Conservation (phyloP, 768 basidiomycete species). For the Auricularia cornea region DNA sequence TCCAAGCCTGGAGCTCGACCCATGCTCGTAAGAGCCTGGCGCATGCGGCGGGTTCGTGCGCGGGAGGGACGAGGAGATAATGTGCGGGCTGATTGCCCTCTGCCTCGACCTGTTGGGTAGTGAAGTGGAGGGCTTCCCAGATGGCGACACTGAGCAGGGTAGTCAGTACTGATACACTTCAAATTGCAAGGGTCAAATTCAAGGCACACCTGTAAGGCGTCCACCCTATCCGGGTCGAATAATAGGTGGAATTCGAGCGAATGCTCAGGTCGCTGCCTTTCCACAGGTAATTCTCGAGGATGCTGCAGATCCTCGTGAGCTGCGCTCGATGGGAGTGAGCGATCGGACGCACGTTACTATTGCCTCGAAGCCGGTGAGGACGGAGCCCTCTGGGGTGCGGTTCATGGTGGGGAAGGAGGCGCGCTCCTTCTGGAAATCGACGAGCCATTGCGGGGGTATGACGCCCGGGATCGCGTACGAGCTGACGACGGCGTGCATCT, state of each 20-base stretch:
- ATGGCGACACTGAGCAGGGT: neutral
- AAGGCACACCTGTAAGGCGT: conserved; percentile 7
- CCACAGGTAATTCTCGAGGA: conserved; percentile 72
- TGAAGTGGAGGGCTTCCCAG: conserved; percentile 1
- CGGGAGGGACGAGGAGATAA: neutral
- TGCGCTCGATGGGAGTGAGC: conserved; percentile 5
- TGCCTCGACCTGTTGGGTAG: neutral
- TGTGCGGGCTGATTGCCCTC: neutral
- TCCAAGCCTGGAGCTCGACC: conserved; percentile 67
- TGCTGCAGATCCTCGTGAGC: conserved; percentile 29
- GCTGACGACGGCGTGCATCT: conserved; percentile 54
- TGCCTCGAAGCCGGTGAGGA: conserved; percentile 56
- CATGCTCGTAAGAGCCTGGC: conserved; percentile 67
- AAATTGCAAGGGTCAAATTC: conserved; percentile 38
- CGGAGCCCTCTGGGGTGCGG: conserved; percentile 46
- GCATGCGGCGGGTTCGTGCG: conserved; percentile 28
- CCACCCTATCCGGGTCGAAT: neutral
- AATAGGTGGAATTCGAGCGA: neutral
- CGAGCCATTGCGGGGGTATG: conserved; percentile 50
- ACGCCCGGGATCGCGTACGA: conserved; percentile 68
- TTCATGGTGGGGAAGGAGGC: conserved; percentile 45
- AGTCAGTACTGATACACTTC: neutral
- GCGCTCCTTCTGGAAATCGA: conserved; percentile 59
- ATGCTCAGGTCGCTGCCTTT: conserved; percentile 37
- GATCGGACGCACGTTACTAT: conserved; percentile 45